Evolutionary conservation across 805 yeast species (phyloP), one percentile per base, ranked within the genome.

Genomic region (Alloascoidea hylecoeti): DNA sequence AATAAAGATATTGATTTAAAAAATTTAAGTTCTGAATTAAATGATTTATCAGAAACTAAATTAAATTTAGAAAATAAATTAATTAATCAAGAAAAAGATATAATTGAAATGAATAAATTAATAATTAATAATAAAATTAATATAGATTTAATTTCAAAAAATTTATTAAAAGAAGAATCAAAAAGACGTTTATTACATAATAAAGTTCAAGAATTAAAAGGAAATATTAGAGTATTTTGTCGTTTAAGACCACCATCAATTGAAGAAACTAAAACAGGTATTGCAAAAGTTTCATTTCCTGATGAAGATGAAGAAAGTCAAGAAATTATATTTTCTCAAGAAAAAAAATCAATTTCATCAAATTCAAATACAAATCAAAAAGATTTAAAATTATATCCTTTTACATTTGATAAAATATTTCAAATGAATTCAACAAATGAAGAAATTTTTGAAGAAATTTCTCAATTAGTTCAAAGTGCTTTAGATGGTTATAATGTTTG

Each of bases 401-500:
- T 84, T 51, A 64, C 64, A 34, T 89, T 88, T 55, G 97, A 89
- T 57, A 73, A 74, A 42, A 77, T 92, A 0, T 92, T 92, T 49
- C 66, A 63, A 19, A 66, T 68, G 38, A 44, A 48, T 1, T 56
- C 68, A 5, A 50, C 68, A 2, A 89, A 89, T 51, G 46, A 45
- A 1, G 78, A 72, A 17, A 70, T 92, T 0, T 92, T 86, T 56
- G 78, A 73, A 18, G 98, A 89, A 49, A 70, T 89, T 1, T 77
- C 92, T 2, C 95, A 86, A 53, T 57, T 89, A 16, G 75, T 89
- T 2, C 95, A 85, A 53, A 84, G 70, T 61, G 75, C 94, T 1
- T 55, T 88, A 12, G 94, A 89, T 56, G 98, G 98, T 0, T 76
- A 66, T 50, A 85, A 85, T 47, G 95, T 86, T 2, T 86, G 96